Base-by-base conservation (phyloP, 208 protist genomes). In the Paratrypanosoma confusum region DNA sequence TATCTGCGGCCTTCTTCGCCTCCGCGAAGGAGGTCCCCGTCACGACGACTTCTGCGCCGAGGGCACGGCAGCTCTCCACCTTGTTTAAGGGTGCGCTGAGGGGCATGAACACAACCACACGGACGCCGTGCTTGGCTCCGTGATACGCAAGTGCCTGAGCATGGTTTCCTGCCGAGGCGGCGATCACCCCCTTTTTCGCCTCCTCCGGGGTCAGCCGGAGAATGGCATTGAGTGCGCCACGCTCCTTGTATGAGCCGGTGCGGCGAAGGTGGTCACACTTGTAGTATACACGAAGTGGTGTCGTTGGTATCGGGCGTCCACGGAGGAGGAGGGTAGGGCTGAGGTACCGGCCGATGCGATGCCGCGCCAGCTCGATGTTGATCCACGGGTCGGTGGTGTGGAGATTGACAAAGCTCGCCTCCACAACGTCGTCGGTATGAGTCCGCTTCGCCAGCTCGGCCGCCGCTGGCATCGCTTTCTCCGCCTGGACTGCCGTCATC, bases 51-150 rank as follows among this genome's bases (percentile, higher is more conserved):
- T 78, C 68, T 0, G 83, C 81, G 14, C 85, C 89, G 34, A 78
- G 77, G 43, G 31, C 43, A 2, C 53, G 54, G 65, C 78, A 91
- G 47, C 63, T 78, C 28, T 71, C 20, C 13, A 93, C 65, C 71
- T 96, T 96, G 18, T 73, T 61, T 14, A 92, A 65, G 14, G 88
- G 88, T 17, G 87, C 81, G 37, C 45, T 60, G 8, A 56, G 28
- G n/a, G 90, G 87, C 90, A 96, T 96, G 16, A 90, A 69, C 23
- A 96, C 74, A n/a, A 69, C 85, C 17, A 91, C 83, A 0, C 81
- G 80, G 37, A 96, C 71, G 29, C 65, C 73, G 7, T 95, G 56
- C 37, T 56, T 32, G 22, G 60, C 53, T n/a, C 79, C 90, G 67
- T 93, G 81, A 56, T 81, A 90, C 13, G 90, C 71, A 16, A 96